Percentiles rank a stretch among this genome's conserved stretches.
phyloP scores from a whole-genome alignment of 2,329 filamentous ascomycete species.

The Ascochyta pisi region DNA sequence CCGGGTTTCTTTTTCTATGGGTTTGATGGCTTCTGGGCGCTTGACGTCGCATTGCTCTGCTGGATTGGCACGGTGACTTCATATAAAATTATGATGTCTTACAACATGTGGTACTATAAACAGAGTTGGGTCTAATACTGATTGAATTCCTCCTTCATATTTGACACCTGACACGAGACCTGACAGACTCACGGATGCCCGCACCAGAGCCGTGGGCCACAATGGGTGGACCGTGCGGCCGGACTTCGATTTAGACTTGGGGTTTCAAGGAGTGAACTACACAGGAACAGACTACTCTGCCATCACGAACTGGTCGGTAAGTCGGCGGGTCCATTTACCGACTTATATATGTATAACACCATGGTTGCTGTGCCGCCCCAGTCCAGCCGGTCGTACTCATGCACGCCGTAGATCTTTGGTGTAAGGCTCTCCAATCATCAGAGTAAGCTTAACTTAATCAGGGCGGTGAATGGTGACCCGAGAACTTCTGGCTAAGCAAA shows the following conservation, averaged over 20 bases:
- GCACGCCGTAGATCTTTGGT: constrained; percentile 9
- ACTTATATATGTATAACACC: neutral
- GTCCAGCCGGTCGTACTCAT: constrained; percentile 4
- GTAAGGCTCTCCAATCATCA: constrained; percentile 1
- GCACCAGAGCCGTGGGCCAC: constrained; percentile 22
- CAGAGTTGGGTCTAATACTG: neutral
- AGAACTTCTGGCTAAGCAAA: neutral
- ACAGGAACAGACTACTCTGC: neutral
- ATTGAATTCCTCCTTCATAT: neutral
- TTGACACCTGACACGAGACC: constrained; percentile 10
- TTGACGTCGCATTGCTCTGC: neutral
- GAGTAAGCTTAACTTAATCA: neutral
- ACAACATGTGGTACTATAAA: neutral
- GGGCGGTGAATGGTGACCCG: neutral
- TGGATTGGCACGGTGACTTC: neutral
- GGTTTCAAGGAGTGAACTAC: constrained; percentile 11
- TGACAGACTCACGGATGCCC: constrained; percentile 26
- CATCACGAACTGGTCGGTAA: constrained; percentile 15
- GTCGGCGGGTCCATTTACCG: constrained; percentile 27
- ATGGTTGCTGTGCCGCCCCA: constrained; percentile 1
- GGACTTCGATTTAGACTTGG: constrained; percentile 18
- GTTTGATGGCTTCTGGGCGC: constrained; percentile 4
- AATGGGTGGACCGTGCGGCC: constrained; percentile 27
- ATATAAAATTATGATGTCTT: neutral
- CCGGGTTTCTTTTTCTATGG: neutral